Conservation (phyloP, 2,329 filamentous ascomycete species). For the Pyricularia grisea region DNA sequence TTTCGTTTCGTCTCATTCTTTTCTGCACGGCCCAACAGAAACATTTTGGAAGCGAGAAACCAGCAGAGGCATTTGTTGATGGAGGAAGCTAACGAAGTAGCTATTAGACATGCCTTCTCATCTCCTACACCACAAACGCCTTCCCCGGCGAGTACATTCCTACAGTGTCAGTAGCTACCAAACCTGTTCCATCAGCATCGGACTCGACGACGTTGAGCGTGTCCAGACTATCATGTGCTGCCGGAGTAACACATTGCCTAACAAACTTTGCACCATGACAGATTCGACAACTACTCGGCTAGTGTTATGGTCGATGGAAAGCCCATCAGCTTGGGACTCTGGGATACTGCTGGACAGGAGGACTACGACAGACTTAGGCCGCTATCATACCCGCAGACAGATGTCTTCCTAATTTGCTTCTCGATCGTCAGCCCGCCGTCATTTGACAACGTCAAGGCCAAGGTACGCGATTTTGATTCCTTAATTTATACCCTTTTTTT, state of each 20-base stretch:
- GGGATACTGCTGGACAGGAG: conserved; percentile 98
- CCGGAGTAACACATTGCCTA: conserved; percentile 10
- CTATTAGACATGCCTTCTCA: conserved; percentile 86
- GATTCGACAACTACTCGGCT: conserved; percentile 98
- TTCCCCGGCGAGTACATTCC: conserved; percentile 99
- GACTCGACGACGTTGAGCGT: too few relatives aligned
- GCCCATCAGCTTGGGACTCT: conserved; percentile 90
- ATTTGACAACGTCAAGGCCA: conserved; percentile 98
- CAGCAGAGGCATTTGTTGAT: neutral
- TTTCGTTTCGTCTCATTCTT: neutral
- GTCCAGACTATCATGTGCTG: neutral
- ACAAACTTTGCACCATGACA: conserved; percentile 24
- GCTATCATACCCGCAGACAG: conserved; percentile 94
- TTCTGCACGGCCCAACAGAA: neutral
- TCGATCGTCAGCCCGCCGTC: conserved; percentile 96
- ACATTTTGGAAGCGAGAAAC: too few relatives aligned
- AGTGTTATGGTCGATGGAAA: conserved; percentile 99
- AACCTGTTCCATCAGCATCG: neutral
- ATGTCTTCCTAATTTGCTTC: conserved; percentile 97
- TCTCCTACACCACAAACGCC: conserved; percentile 98
- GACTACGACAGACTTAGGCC: conserved; percentile 94
- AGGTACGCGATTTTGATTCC: conserved; percentile 51
- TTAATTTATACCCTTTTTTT: neutral
- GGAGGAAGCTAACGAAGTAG: conserved; percentile 18
- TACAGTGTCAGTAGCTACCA: conserved; percentile 63